Evolutionary conservation across 2,329 filamentous ascomycete genomes (phyloP).

Genomic region (Aspergillus piperis): DNA sequence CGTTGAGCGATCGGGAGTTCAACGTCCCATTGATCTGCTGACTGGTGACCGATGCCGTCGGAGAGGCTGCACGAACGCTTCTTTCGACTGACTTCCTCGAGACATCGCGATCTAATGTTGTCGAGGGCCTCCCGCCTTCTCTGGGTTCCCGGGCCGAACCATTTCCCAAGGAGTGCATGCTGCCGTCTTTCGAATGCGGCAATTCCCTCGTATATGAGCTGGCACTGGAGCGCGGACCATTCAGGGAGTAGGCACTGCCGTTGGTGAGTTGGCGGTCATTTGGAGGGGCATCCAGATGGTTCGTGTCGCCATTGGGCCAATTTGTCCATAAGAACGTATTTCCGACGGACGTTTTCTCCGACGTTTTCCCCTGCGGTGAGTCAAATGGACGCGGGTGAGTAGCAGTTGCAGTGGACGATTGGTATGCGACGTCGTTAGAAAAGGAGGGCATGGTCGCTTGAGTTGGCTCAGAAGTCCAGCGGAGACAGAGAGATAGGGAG

Average conservation of each 20-base stretch:
- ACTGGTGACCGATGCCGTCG: slow-evolving; percentile 24
- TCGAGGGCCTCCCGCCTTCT: slow-evolving; percentile 32
- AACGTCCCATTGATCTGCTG: slow-evolving; percentile 32
- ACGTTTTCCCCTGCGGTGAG: slow-evolving; percentile 43
- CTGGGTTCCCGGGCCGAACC: slow-evolving; percentile 36
- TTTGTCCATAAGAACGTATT: slow-evolving; percentile 52
- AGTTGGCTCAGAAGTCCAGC: slow-evolving; percentile 7
- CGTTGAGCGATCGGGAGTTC: slow-evolving; percentile 28
- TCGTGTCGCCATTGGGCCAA: slow-evolving; percentile 47
- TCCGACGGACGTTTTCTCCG: slow-evolving; percentile 47
- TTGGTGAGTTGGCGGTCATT: slow-evolving; percentile 44
- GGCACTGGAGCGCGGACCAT: slow-evolving; percentile 56
- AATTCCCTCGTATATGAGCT: slow-evolving; percentile 46
- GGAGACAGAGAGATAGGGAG: slow-evolving; percentile 1
- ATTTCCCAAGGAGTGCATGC: slow-evolving; percentile 52
- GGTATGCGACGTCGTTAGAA: slow-evolving; percentile 38
- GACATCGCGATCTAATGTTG: slow-evolving; percentile 28
- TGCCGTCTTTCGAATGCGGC: slow-evolving; percentile 44
- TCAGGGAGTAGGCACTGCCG: slow-evolving; percentile 62
- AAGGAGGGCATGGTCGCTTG: slow-evolving; percentile 42
- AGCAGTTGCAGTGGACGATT: slow-evolving; percentile 34
- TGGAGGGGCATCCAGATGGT: slow-evolving; percentile 39
- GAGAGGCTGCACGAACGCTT: slow-evolving; percentile 29
- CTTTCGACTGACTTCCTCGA: slow-evolving; percentile 32
- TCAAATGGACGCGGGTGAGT: slow-evolving; percentile 44